Evolutionary conservation across 495 filamentous ascomycete species (phyloP).

Genomic region (Entonaema liquescens): DNA sequence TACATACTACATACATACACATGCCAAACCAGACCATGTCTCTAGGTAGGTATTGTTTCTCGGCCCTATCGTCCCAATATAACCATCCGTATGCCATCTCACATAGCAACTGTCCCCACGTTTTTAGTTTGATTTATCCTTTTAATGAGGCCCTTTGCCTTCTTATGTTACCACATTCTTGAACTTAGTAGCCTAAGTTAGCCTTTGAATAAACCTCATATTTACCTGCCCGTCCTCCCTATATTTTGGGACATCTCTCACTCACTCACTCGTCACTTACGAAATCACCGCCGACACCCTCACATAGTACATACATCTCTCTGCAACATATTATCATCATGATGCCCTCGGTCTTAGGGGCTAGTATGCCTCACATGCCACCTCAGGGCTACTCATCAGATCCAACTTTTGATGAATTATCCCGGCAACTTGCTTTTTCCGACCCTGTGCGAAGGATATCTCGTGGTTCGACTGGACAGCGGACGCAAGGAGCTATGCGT

Average conservation of each 20-base stretch:
- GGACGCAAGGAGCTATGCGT: conserved; percentile 56
- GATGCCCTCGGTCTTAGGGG: conserved; percentile 44
- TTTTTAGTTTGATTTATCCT: conserved; percentile 47
- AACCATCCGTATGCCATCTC: conserved; percentile 47
- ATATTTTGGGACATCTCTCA: conserved; percentile 7
- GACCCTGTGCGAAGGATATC: conserved; percentile 52
- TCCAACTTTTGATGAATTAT: conserved; percentile 50
- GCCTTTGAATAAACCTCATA: conserved; percentile 39
- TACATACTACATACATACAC: conserved; percentile 46
- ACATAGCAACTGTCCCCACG: conserved; percentile 42
- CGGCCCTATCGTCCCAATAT: conserved; percentile 51
- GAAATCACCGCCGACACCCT: background rate
- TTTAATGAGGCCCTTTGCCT: conserved; percentile 44
- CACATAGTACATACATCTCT: conserved; percentile 11
- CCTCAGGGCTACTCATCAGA: conserved; percentile 45
- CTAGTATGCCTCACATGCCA: conserved; percentile 30
- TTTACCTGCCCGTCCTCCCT: conserved; percentile 37
- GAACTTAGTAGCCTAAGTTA: conserved; percentile 39
- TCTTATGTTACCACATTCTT: conserved; percentile 41
- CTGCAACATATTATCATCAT: conserved; percentile 32
- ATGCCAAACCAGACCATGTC: conserved; percentile 51
- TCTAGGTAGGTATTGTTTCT: conserved; percentile 49
- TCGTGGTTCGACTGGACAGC: conserved; percentile 52
- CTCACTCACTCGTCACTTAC: background rate
- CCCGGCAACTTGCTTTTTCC: conserved; percentile 48